A percentile compares a stretch with the other conserved stretches of the same genome.
Evolutionary conservation across 2,329 filamentous ascomycete species (phyloP).

Genomic region (Fusarium metavorans): DNA sequence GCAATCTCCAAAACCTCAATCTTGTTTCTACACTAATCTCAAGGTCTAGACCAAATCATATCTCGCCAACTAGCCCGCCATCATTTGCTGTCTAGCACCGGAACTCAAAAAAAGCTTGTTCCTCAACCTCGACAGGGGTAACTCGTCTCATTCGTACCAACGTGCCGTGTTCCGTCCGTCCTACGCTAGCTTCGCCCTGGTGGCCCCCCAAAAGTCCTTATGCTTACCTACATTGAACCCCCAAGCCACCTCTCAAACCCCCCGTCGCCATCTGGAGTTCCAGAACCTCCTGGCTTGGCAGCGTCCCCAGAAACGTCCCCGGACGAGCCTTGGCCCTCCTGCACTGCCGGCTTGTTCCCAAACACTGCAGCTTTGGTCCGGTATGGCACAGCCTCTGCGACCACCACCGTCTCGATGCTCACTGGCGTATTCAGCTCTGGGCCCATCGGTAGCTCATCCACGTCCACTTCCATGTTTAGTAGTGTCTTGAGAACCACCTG

Average conservation of each 20-base stretch:
- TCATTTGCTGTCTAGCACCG: not conserved
- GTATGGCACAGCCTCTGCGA: slow-evolving; percentile 74
- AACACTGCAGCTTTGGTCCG: slow-evolving; percentile 35
- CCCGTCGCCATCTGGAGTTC: slow-evolving; percentile 29
- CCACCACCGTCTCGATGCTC: slow-evolving; percentile 85
- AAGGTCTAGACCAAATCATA: slow-evolving; percentile 16
- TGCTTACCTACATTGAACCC: slow-evolving; percentile 39
- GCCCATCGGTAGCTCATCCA: slow-evolving; percentile 88
- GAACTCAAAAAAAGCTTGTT: slow-evolving; percentile 25
- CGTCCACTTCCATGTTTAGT: slow-evolving; percentile 81
- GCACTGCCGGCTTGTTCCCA: slow-evolving; percentile 3
- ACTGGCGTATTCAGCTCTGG: slow-evolving; percentile 76
- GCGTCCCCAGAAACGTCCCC: slow-evolving; percentile 1
- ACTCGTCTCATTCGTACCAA: slow-evolving; percentile 1
- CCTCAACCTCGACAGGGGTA: slow-evolving; percentile 30
- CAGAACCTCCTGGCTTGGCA: slow-evolving; percentile 21
- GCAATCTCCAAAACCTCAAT: not conserved
- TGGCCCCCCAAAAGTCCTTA: not conserved
- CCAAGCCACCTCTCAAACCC: slow-evolving; percentile 46
- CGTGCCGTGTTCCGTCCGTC: slow-evolving; percentile 34
- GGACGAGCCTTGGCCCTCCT: slow-evolving; percentile 18
- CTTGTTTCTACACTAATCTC: slow-evolving; percentile 1
- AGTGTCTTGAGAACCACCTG: slow-evolving; percentile 83
- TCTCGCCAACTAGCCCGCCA: not conserved
- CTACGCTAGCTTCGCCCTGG: slow-evolving; percentile 11